Percentiles rank a stretch among this genome's conserved stretches.
Evolutionary conservation across 768 basidiomycete species (phyloP).

Genomic region (Amanita rubescens): DNA sequence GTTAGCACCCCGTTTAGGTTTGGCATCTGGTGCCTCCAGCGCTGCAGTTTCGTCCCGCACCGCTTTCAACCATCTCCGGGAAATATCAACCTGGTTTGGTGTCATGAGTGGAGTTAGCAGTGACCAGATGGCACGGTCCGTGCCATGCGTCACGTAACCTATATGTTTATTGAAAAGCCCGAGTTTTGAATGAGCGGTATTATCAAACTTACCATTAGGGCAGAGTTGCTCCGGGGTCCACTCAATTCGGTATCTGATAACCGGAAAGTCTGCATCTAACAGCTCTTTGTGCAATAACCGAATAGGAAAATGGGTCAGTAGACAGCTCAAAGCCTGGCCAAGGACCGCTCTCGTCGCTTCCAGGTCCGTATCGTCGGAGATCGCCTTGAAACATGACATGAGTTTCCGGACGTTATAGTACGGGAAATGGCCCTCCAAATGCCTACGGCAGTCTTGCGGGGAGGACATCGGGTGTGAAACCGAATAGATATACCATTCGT

Average conservation of each 20-base stretch:
- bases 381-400: conserved; percentile 32
- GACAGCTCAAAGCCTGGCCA: conserved; percentile 53
- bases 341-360: conserved; percentile 41
- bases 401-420: conserved; percentile 37
- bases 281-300: conserved; percentile 58
- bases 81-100: conserved; percentile 36
- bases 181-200: background rate
- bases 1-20: conserved; percentile 20
- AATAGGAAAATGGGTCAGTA: conserved; percentile 63
- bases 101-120: conserved; percentile 45
- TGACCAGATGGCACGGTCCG: conserved; percentile 58
- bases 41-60: background rate
- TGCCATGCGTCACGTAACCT: conserved; percentile 70
- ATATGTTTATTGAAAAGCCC: background rate
- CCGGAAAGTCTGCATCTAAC: conserved; percentile 46
- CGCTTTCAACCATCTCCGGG: conserved; percentile 44
- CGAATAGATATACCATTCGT: conserved; percentile 76
- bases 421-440: conserved; percentile 55
- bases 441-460: too few species aligned
- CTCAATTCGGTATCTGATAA: conserved; percentile 59
- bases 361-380: conserved; percentile 31
- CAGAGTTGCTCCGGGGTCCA: conserved; percentile 61
- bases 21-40: conserved; percentile 28
- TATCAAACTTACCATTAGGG: conserved; percentile 36
- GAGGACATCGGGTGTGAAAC: conserved; percentile 54